These are phyloP conservation scores for Ascochyta viciae-villosae DNA, from an alignment of 2,329 filamentous ascomycete genomes.

Conservation along the genomic window DNA sequence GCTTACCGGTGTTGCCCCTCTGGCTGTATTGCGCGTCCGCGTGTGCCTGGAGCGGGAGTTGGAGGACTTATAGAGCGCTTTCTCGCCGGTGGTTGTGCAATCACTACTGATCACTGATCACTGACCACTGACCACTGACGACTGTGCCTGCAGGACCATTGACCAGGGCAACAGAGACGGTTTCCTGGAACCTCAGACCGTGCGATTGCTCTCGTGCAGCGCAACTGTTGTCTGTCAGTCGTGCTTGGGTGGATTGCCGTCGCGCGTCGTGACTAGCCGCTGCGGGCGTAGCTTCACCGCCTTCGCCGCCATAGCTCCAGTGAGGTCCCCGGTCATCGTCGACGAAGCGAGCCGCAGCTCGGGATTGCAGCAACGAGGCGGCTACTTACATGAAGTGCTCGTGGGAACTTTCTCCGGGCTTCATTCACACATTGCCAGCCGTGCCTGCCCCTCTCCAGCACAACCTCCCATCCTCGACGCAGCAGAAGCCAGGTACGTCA, in stretches of 20 bases:
- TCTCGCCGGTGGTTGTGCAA: slow-evolving; percentile 12
- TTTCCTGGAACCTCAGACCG: background rate
- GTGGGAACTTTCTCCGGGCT: slow-evolving; percentile 13
- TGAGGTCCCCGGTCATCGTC: slow-evolving; percentile 21
- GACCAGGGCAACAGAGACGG: background rate
- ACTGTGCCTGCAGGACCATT: slow-evolving; percentile 8
- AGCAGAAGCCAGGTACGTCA: slow-evolving; percentile 16
- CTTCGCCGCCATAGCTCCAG: slow-evolving; percentile 23
- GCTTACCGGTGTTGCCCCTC: slow-evolving; percentile 14
- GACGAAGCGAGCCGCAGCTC: slow-evolving; percentile 20
- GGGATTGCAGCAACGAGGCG: slow-evolving; percentile 32
- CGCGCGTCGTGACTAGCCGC: slow-evolving; percentile 25
- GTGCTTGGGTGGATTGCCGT: slow-evolving; percentile 6
- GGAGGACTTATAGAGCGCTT: slow-evolving; percentile 27
- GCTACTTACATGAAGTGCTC: slow-evolving; percentile 38
- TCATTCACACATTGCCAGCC: slow-evolving; percentile 1
- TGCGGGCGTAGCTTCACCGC: slow-evolving; percentile 19
- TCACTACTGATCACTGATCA: slow-evolving; percentile 17
- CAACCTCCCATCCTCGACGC: background rate
- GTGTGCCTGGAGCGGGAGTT: slow-evolving; percentile 37
- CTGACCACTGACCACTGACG: slow-evolving; percentile 18
- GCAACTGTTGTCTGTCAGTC: background rate
- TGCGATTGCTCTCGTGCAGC: background rate
- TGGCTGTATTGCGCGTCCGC: slow-evolving; percentile 40
- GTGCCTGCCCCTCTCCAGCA: background rate